Base-by-base conservation (phyloP, 768 basidiomycete genomes). In the Dioszegia hungarica region DNA sequence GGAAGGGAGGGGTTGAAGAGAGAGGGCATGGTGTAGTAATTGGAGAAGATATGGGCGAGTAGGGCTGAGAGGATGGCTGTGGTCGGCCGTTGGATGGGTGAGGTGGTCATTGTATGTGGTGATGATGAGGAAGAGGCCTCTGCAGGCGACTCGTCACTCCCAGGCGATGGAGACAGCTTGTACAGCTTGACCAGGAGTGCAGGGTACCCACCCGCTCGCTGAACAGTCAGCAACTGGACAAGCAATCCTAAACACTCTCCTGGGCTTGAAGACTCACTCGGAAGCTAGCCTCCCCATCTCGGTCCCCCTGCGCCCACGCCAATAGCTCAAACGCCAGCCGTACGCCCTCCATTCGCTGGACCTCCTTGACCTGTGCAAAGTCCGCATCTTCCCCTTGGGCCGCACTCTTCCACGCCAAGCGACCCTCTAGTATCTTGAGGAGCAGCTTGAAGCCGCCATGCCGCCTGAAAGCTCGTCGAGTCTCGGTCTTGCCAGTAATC, bases 321-420 rank as follows among this genome's bases (percentile, higher is more conserved):
- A 69, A 43, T 2, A 64, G 57, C 40, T 69, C 65, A 17, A 72
- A 60, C 17, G 44, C 61, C 15, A 69, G 31, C 24, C 70, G 44
- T 15, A 69, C 31, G 2, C 70, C 70, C 54, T 72, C 70, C 48
- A 57, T 56, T 29, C 70, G 53, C 51, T 72, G 70, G 17, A 69
- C 66, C 47, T 72, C 67, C 19, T 50, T 37, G 2, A 72, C 67
- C 48, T 72, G 65, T 40, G 56, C 31, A 39, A 63, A 57, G 29
- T 69, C 68, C 19, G 63, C 62, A 20, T 31, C 44, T 10, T 46
- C 33, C 27, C 33, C 49, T 31, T 31, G 48, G 2, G 27, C 20
- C 11, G 25, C n/a, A 12, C 24, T 6, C 14, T 45, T 59, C 59
- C 59, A 66, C 5, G 51, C 57, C 8, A 70, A 48, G 2, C 62